Conservation (phyloP, 768 basidiomycete genomes). For the Sporobolomyces roseus region DNA sequence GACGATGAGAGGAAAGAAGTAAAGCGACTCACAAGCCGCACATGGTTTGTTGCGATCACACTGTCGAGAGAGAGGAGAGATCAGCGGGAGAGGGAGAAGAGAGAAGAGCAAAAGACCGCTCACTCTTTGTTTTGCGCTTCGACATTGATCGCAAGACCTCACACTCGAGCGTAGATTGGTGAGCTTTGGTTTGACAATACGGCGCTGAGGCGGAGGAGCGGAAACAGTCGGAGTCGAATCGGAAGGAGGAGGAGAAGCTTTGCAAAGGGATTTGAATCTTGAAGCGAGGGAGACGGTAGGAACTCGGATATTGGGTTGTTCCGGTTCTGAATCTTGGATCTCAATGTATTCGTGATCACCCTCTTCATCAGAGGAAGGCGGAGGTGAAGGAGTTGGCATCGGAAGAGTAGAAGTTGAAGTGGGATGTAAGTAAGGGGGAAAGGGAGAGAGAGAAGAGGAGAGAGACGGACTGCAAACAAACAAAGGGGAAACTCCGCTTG, state of each 20-base stretch:
- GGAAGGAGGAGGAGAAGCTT: neutral
- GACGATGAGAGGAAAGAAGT: neutral
- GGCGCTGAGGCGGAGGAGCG: neutral
- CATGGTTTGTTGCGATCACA: conserved; percentile 10
- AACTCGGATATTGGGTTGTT: neutral
- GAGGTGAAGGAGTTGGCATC: neutral
- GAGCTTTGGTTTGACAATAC: neutral
- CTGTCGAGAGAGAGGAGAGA: neutral
- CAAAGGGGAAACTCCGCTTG: no score
- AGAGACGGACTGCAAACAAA: neutral
- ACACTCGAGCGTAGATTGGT: neutral
- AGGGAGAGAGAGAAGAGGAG: neutral
- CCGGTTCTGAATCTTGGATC: neutral
- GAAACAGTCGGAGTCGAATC: neutral
- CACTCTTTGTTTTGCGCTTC: conserved; percentile 6
- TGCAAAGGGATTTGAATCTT: neutral
- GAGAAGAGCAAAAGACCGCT: neutral
- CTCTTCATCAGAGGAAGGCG: neutral
- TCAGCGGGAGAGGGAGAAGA: no score
- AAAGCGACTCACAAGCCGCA: neutral
- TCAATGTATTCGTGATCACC: neutral
- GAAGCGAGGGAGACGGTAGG: neutral
- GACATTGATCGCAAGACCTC: conserved; percentile 11
- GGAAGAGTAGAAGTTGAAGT: neutral
- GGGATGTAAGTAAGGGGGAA: neutral